These are phyloP conservation scores for Alternaria infectoria DNA, from an alignment of 2,329 filamentous ascomycete genomes.

Conservation along the genomic window DNA sequence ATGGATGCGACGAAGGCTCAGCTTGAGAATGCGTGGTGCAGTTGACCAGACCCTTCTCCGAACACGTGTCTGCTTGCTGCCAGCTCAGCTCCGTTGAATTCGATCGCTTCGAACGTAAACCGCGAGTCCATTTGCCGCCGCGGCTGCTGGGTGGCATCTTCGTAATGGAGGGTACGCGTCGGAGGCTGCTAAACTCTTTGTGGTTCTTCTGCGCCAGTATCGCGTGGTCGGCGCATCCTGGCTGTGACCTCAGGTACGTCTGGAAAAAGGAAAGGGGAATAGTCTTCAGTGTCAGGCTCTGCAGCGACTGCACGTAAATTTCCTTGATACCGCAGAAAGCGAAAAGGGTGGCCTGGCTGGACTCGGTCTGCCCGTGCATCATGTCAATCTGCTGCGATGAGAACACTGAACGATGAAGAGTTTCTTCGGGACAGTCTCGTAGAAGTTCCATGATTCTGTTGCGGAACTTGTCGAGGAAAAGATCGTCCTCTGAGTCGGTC, in stretches of 20 bases:
- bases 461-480: slow-evolving; percentile 37
- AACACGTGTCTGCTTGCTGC: slow-evolving; percentile 35
- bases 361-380: slow-evolving; percentile 36
- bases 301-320: slow-evolving; percentile 46
- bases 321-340: slow-evolving; percentile 55
- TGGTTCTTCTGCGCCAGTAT: slow-evolving; percentile 54
- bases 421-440: slow-evolving; percentile 47
- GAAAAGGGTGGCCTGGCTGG: slow-evolving; percentile 47
- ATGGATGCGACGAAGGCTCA: slow-evolving; percentile 25
- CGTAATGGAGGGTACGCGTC: slow-evolving; percentile 21
- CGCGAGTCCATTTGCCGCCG: slow-evolving; percentile 22
- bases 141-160: slow-evolving; percentile 3
- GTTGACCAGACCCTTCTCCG: slow-evolving; percentile 39
- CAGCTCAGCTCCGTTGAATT: slow-evolving; percentile 18
- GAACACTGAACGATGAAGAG: slow-evolving; percentile 53
- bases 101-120: slow-evolving; percentile 15
- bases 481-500: slow-evolving; percentile 23
- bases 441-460: slow-evolving; percentile 47
- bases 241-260: slow-evolving; percentile 52
- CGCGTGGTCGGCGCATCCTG: slow-evolving; percentile 54
- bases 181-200: slow-evolving; percentile 53
- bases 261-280: slow-evolving; percentile 55
- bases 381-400: slow-evolving; percentile 49
- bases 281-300: slow-evolving; percentile 38
- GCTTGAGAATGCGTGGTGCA: slow-evolving; percentile 1